phyloP scores from a whole-genome alignment of 352 stramenopile genomes.

The Globisporangium lucens region DNA sequence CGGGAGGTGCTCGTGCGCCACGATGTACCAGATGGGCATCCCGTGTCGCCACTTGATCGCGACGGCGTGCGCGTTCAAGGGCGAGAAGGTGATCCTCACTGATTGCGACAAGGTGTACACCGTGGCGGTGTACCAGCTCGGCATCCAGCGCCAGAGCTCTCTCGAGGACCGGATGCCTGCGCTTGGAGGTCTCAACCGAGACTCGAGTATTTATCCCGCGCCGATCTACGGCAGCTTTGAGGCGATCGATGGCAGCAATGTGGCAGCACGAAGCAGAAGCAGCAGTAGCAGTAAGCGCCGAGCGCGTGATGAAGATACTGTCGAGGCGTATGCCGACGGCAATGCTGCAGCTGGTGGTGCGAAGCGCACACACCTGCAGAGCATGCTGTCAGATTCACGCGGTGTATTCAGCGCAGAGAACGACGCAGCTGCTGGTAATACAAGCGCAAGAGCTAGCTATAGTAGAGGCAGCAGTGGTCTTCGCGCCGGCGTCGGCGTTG shows the following conservation, averaged over 20 bases:
- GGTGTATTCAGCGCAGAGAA: background rate
- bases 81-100: constrained; percentile 51
- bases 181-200: constrained; percentile 16
- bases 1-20: constrained; percentile 60
- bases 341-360: background rate
- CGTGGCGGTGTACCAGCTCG: constrained; percentile 32
- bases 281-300: constrained; percentile 1
- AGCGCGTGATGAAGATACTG: background rate
- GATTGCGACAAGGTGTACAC: constrained; percentile 78
- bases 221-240: background rate
- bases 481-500: background rate
- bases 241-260: background rate
- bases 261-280: background rate
- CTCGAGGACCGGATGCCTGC: constrained; percentile 16
- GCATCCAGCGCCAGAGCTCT: constrained; percentile 8
- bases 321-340: background rate
- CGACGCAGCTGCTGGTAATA: background rate
- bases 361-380: background rate
- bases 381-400: background rate
- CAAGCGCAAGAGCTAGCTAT: background rate
- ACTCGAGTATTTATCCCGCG: constrained; percentile 18
- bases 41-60: constrained; percentile 81
- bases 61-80: constrained; percentile 54
- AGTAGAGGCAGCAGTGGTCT: background rate
- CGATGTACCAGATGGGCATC: constrained; percentile 72